Evolutionary conservation across 169 alveolate genomes (phyloP).

Genomic region (Cryptosporidium baileyi): DNA sequence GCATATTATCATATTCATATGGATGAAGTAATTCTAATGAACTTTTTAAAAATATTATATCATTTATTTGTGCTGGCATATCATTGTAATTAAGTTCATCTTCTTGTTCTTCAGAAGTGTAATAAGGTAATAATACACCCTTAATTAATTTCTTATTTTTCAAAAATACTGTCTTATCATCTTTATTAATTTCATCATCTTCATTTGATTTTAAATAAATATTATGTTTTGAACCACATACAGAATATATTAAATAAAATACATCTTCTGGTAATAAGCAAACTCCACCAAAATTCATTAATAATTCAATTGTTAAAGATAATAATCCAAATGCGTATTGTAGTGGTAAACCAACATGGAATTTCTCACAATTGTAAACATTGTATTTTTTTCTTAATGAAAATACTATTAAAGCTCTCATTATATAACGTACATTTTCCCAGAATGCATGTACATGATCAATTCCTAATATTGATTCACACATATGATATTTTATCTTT

Average conservation of each 20-base stretch:
- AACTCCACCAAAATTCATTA: conserved; percentile 66
- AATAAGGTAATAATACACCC: conserved; percentile 55
- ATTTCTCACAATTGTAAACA: conserved; percentile 55
- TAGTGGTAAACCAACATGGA: conserved; percentile 67
- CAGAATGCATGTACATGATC: conserved; percentile 64
- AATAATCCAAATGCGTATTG: conserved; percentile 62
- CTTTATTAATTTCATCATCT: neutral
- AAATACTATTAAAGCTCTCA: conserved; percentile 49
- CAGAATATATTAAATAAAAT: conserved; percentile 43
- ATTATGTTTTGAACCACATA: conserved; percentile 55
- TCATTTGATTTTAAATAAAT: neutral
- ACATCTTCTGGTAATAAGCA: conserved; percentile 62
- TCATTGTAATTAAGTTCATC: conserved; percentile 55
- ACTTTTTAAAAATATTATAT: conserved; percentile 44
- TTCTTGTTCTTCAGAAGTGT: conserved; percentile 45
- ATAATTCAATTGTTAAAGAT: conserved; percentile 46
- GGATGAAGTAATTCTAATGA: conserved; percentile 58
- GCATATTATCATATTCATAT: conserved; percentile 64
- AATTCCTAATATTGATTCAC: conserved; percentile 64
- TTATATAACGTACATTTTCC: conserved; percentile 64
- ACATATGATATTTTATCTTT: conserved; percentile 53
- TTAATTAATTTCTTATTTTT: conserved; percentile 29
- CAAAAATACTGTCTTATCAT: neutral
- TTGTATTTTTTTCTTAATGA: conserved; percentile 60
- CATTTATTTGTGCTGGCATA: conserved; percentile 65